Conservation (phyloP, 2,329 filamentous ascomycete species). For the Stachybotrys chlorohalonatus region DNA sequence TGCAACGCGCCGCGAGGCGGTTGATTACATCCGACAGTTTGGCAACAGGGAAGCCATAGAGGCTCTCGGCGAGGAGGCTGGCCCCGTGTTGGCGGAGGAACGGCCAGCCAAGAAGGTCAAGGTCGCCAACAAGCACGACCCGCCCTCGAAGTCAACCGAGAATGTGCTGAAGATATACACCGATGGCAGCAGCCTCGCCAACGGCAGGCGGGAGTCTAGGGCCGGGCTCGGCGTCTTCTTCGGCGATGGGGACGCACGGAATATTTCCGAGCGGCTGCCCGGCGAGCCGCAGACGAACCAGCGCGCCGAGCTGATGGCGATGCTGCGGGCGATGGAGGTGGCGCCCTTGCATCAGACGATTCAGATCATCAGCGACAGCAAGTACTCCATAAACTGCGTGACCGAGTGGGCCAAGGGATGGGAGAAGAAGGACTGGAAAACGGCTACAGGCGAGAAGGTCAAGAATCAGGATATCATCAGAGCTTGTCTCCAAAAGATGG, state of each 20-base stretch:
- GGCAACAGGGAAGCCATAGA: slow-evolving; percentile 35
- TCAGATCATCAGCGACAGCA: slow-evolving; percentile 79
- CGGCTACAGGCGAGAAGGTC: slow-evolving; percentile 58
- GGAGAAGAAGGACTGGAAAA: slow-evolving; percentile 70
- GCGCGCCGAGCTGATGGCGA: slow-evolving; percentile 86
- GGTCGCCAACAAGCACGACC: slow-evolving; percentile 4
- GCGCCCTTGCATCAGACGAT: slow-evolving; percentile 59
- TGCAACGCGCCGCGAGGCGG: slow-evolving; percentile 59
- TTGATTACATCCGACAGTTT: slow-evolving; percentile 58
- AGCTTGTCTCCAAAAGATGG: slow-evolving; percentile 60
- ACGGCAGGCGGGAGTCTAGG: slow-evolving; percentile 44
- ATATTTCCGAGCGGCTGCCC: slow-evolving; percentile 65
- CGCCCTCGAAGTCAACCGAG: slow-evolving; percentile 5
- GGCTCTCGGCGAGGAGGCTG: slow-evolving; percentile 23
- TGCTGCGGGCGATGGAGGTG: slow-evolving; percentile 73
- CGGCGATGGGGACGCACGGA: slow-evolving; percentile 45
- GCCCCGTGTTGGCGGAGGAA: slow-evolving; percentile 10
- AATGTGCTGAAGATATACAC: slow-evolving; percentile 41
- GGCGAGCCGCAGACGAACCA: slow-evolving; percentile 84
- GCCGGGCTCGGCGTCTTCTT: slow-evolving; percentile 60
- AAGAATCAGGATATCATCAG: slow-evolving; percentile 82
- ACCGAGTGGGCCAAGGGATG: slow-evolving; percentile 76
- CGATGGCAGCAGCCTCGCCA: slow-evolving; percentile 52
- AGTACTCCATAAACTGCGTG: slow-evolving; percentile 83
- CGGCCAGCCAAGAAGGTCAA: slow-evolving; percentile 13